phyloP scores from a whole-genome alignment of 2,329 filamentous ascomycete genomes.

The Alternaria triticimaculans region DNA sequence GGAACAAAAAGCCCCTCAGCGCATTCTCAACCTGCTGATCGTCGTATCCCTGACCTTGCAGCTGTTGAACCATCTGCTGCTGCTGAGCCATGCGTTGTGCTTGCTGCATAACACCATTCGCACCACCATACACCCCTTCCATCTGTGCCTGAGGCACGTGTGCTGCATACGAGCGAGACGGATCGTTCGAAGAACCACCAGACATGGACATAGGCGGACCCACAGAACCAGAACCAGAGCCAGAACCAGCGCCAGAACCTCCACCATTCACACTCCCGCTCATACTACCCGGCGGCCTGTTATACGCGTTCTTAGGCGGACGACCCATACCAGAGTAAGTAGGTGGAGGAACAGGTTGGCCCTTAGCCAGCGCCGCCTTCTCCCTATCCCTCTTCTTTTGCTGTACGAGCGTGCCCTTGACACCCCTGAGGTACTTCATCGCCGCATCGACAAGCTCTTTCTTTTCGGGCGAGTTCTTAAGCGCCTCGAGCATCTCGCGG shows the following conservation, averaged over 20 bases:
- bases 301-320: neutral
- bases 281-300: neutral
- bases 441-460: conserved; percentile 61
- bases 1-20: conserved; percentile 35
- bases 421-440: conserved; percentile 62
- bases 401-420: conserved; percentile 63
- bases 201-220: neutral
- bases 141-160: neutral
- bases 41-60: conserved; percentile 20
- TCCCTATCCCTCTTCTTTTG: conserved; percentile 55
- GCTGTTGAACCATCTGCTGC: conserved; percentile 18
- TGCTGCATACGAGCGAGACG: neutral
- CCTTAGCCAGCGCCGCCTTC: conserved; percentile 23
- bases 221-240: neutral
- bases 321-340: neutral
- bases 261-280: neutral
- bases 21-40: conserved; percentile 38
- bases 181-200: neutral
- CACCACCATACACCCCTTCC: conserved; percentile 4
- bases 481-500: conserved; percentile 66
- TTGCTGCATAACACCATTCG: conserved; percentile 7
- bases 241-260: neutral
- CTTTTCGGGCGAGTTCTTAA: conserved; percentile 66
- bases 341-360: neutral
- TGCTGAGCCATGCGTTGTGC: neutral